phyloP scores from a whole-genome alignment of 2,329 filamentous ascomycete genomes.

The Sclerotinia glacialis region DNA sequence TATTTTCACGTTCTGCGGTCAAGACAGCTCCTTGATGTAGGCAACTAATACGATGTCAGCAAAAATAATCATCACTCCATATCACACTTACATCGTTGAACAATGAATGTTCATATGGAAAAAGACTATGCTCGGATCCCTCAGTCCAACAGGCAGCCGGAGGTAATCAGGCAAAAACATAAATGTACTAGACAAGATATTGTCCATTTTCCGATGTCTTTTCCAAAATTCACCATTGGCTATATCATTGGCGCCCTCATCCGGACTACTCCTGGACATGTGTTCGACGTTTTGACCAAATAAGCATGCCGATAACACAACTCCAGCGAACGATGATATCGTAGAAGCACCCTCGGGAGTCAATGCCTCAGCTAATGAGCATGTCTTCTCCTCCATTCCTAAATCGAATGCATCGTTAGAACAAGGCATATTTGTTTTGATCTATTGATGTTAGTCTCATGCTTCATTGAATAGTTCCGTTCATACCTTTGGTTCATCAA shows the following conservation, averaged over 20 bases:
- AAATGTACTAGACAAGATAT: constrained; percentile 72
- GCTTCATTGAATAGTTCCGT: constrained; percentile 19
- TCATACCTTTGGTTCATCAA: constrained; percentile 63
- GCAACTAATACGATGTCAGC: constrained; percentile 45
- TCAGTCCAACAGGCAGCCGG: constrained; percentile 65
- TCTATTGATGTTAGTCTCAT: constrained; percentile 24
- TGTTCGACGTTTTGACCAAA: constrained; percentile 82
- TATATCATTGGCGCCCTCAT: constrained; percentile 71
- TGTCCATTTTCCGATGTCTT: constrained; percentile 79
- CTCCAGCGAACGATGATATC: constrained; percentile 69
- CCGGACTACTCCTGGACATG: constrained; percentile 66
- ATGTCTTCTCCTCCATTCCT: constrained; percentile 60
- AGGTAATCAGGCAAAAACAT: constrained; percentile 75
- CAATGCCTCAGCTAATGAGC: constrained; percentile 63
- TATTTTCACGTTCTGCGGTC: constrained; percentile 69
- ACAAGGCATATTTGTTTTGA: constrained; percentile 71
- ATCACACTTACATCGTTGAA: constrained; percentile 57
- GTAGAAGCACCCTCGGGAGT: constrained; percentile 48
- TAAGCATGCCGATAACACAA: constrained; percentile 70
- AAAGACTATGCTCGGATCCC: constrained; percentile 73
- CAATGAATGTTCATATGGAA: constrained; percentile 87
- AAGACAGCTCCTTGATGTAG: constrained; percentile 86
- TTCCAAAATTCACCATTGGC: constrained; percentile 79
- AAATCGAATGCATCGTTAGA: constrained; percentile 73
- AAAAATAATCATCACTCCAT: not conserved